phyloP scores from a whole-genome alignment of 371 early-diverging fungal species.

The Zychaea mexicana region DNA sequence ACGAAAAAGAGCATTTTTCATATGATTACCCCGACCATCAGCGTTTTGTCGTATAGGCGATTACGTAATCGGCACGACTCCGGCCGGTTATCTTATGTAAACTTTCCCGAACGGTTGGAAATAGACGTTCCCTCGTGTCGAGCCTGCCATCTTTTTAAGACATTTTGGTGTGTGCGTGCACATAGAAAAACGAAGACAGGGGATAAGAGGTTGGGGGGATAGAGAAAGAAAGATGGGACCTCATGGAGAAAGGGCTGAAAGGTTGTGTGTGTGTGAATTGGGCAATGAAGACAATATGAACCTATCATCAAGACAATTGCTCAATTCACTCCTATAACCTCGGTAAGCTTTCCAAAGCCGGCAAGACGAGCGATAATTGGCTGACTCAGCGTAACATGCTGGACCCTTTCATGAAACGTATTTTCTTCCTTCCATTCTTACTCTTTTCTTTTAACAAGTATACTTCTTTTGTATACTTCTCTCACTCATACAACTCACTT shows the following conservation, averaged over 20 bases:
- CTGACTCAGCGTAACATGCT: conserved; percentile 6
- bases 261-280: background rate
- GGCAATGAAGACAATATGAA: no score
- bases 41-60: background rate
- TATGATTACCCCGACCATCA: background rate
- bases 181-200: no score
- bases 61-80: conserved; percentile 1
- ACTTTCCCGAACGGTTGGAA: background rate
- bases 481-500: no score
- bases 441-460: no score
- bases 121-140: background rate
- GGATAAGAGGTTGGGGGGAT: background rate
- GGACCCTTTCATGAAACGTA: conserved; percentile 4
- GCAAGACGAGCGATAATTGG: background rate
- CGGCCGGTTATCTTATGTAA: background rate
- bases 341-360: conserved; percentile 10
- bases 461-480: no score
- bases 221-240: background rate
- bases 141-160: background rate
- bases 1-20: background rate
- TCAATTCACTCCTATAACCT: background rate
- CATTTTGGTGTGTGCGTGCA: no score
- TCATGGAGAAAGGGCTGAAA: background rate
- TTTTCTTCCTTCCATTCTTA: background rate
- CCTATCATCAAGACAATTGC: background rate